phyloP scores from a whole-genome alignment of 495 filamentous ascomycete species.

The Clohesyomyces aquaticus region DNA sequence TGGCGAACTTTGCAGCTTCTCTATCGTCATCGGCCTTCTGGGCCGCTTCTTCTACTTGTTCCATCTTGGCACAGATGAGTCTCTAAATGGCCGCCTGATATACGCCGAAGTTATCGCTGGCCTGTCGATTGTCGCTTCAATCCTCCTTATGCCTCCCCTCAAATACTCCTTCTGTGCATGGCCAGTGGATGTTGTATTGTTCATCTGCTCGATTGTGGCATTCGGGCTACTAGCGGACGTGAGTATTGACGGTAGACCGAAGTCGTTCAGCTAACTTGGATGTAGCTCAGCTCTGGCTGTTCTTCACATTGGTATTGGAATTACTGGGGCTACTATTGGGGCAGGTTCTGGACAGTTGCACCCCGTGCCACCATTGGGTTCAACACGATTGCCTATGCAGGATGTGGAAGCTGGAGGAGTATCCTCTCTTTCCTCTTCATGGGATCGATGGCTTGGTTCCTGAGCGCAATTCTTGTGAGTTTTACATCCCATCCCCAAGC shows the following conservation, averaged over 20 bases:
- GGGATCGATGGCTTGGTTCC: not conserved
- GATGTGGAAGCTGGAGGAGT: not conserved
- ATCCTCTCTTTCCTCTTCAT: not conserved
- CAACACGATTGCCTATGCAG: not conserved
- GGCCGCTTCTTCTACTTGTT: constrained; percentile 1
- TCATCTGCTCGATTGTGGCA: not conserved
- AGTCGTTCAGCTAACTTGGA: not conserved
- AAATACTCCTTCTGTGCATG: not conserved
- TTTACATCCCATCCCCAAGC: not conserved
- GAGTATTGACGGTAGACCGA: not conserved
- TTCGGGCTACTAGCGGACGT: not conserved
- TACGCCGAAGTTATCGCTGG: not conserved
- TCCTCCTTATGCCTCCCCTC: not conserved
- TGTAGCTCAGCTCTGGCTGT: no score
- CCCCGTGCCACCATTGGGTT: not conserved
- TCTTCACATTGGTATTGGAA: not conserved
- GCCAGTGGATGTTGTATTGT: not conserved
- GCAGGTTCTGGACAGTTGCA: not conserved
- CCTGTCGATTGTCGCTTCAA: not conserved
- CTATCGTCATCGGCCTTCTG: not conserved
- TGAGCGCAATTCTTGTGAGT: not conserved
- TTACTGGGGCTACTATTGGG: not conserved
- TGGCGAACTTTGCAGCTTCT: not conserved
- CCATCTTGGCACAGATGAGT: not conserved
- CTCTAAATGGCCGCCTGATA: not conserved